Percentiles rank a stretch among this genome's conserved stretches.
phyloP scores from a whole-genome alignment of 2,329 filamentous ascomycete species.

The Ophidiomyces ophidiicola region DNA sequence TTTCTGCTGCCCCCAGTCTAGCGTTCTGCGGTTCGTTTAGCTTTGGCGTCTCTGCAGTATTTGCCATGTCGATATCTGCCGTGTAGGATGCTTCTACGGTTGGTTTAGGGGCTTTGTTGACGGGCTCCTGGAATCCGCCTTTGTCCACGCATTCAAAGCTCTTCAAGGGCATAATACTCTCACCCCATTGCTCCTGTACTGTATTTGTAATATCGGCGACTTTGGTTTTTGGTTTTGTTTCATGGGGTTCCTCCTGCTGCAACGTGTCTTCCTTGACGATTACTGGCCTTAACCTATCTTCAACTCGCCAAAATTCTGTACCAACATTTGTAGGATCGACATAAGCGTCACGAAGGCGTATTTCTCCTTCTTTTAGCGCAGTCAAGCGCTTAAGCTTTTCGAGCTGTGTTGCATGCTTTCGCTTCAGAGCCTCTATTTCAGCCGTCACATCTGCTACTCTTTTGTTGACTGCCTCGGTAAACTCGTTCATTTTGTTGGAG shows the following conservation, averaged over 20 bases:
- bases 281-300: constrained; percentile 35
- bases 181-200: constrained; percentile 59
- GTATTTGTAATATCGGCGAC: constrained; percentile 63
- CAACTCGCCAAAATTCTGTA: constrained; percentile 51
- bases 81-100: background rate
- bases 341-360: constrained; percentile 56
- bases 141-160: constrained; percentile 61
- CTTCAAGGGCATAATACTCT: constrained; percentile 52
- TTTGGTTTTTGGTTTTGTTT: constrained; percentile 33
- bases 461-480: constrained; percentile 62
- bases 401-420: constrained; percentile 62
- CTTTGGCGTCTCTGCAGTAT: constrained; percentile 14
- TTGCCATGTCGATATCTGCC: constrained; percentile 21
- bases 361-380: constrained; percentile 60
- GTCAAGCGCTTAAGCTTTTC: constrained; percentile 61
- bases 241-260: constrained; percentile 27
- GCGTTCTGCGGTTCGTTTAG: background rate
- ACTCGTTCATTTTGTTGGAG: constrained; percentile 66
- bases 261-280: constrained; percentile 25
- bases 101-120: constrained; percentile 18
- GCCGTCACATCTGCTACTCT: constrained; percentile 60
- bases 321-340: constrained; percentile 44
- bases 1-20: background rate
- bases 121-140: constrained; percentile 56
- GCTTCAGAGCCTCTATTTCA: constrained; percentile 76